Evolutionary conservation across 495 filamentous ascomycete species (phyloP).

Genomic region (Umbilicaria muhlenbergii): DNA sequence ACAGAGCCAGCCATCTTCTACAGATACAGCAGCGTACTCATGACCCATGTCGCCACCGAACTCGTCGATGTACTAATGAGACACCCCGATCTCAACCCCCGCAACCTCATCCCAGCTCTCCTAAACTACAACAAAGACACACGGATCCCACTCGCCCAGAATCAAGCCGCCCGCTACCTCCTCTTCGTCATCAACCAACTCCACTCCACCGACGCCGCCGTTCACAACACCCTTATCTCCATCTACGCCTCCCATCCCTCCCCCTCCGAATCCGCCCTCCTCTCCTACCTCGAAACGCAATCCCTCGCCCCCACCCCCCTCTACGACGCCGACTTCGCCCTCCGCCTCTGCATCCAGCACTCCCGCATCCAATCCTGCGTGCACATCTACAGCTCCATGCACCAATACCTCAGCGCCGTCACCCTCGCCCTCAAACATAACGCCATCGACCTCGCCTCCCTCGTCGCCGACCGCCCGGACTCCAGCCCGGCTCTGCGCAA

Average conservation of each 20-base stretch:
- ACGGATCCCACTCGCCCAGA: conserved; percentile 39
- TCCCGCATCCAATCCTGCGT: conserved; percentile 83
- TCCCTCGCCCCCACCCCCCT: conserved; percentile 49
- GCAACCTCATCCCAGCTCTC: conserved; percentile 79
- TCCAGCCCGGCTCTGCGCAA: conserved; percentile 60
- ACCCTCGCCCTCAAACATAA: conserved; percentile 78
- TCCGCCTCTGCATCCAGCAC: conserved; percentile 88
- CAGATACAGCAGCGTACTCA: conserved; percentile 87
- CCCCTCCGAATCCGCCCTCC: conserved; percentile 64
- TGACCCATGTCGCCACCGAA: conserved; percentile 70
- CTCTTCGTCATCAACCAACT: conserved; percentile 85
- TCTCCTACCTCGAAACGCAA: conserved; percentile 72
- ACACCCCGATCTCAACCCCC: conserved; percentile 72
- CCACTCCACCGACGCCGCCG: conserved; percentile 66
- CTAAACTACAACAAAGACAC: conserved; percentile 80
- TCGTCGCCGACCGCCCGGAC: conserved; percentile 81
- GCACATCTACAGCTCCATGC: conserved; percentile 92
- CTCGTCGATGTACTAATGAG: conserved; percentile 89
- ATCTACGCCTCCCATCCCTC: conserved; percentile 84
- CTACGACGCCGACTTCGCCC: conserved; percentile 95
- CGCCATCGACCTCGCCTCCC: conserved; percentile 74
- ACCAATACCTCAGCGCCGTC: conserved; percentile 81
- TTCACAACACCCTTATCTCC: conserved; percentile 93
- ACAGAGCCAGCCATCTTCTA: conserved; percentile 88
- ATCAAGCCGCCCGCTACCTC: conserved; percentile 90